These are phyloP conservation scores for Mycosphaerella sp. DNA, from an alignment of 2,329 filamentous ascomycete species.

Conservation along the genomic window DNA sequence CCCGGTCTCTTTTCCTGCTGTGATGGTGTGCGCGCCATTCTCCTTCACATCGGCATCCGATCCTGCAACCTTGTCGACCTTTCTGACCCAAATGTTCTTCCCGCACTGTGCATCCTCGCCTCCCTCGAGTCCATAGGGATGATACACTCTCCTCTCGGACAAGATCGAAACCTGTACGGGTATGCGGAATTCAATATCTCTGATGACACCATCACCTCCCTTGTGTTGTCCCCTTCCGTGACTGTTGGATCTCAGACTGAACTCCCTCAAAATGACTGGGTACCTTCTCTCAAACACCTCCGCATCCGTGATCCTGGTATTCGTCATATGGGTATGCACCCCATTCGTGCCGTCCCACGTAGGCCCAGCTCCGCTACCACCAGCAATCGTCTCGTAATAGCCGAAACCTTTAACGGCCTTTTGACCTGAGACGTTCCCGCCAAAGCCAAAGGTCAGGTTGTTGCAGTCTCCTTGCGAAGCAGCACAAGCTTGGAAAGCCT, in stretches of 20 bases:
- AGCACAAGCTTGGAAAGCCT: slow-evolving; percentile 71
- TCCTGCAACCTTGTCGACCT: slow-evolving; percentile 44
- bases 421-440: slow-evolving; percentile 55
- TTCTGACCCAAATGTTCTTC: slow-evolving; percentile 79
- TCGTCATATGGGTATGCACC: slow-evolving; percentile 82
- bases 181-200: slow-evolving; percentile 76
- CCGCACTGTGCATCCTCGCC: slow-evolving; percentile 74
- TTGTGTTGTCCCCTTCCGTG: slow-evolving; percentile 59
- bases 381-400: slow-evolving; percentile 81
- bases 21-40: slow-evolving; percentile 11
- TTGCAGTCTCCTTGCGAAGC: slow-evolving; percentile 77
- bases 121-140: slow-evolving; percentile 76
- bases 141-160: slow-evolving; percentile 67
- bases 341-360: slow-evolving; percentile 67
- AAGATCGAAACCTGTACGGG: slow-evolving; percentile 73
- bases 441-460: slow-evolving; percentile 78
- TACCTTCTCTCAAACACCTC: slow-evolving; percentile 74
- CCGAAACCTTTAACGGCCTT: slow-evolving; percentile 69
- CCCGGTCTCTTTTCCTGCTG: background rate
- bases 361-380: slow-evolving; percentile 66
- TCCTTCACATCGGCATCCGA: slow-evolving; percentile 26
- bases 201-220: slow-evolving; percentile 69
- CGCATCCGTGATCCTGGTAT: slow-evolving; percentile 74
- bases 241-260: slow-evolving; percentile 56
- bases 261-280: slow-evolving; percentile 65